These are phyloP conservation scores for Erythrophleum fordii DNA, from an alignment of 306 rosid genomes.

Conservation along the genomic window DNA sequence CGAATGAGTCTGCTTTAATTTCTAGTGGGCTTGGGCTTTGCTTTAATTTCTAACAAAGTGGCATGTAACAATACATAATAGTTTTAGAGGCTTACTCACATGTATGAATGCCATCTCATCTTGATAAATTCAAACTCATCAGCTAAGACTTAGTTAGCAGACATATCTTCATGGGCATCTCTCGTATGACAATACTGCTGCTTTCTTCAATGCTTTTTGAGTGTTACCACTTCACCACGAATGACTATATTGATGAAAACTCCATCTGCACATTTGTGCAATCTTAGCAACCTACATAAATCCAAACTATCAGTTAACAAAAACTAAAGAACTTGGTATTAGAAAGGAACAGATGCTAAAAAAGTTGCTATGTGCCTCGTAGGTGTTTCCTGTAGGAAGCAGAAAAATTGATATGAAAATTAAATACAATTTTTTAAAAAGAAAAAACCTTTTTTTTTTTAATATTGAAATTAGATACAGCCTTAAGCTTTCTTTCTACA, in stretches of 20 bases:
- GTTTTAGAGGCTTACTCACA: background rate
- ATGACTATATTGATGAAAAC: conserved; percentile 90
- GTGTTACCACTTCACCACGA: conserved; percentile 88
- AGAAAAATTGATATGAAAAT: too few relatives aligned
- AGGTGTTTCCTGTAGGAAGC: conserved; percentile 72
- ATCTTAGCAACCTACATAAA: conserved; percentile 37
- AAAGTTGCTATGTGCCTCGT: conserved; percentile 77
- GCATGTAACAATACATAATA: too few relatives aligned
- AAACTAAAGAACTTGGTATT: conserved; percentile 25
- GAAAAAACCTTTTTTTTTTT: too few relatives aligned
- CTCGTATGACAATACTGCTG: conserved; percentile 74
- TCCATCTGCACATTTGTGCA: conserved; percentile 71
- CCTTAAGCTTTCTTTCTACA: too few relatives aligned
- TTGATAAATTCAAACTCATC: background rate
- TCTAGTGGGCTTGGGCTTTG: too few relatives aligned
- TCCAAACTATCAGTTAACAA: conserved; percentile 36
- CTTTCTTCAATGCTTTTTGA: conserved; percentile 83
- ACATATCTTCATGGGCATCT: conserved; percentile 94
- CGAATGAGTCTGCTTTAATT: too few relatives aligned
- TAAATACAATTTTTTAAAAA: too few relatives aligned
- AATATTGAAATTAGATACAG: too few relatives aligned
- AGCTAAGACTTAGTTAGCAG: conserved; percentile 15
- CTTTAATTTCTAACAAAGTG: too few relatives aligned
- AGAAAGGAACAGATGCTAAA: conserved; percentile 79
- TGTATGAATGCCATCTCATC: conserved; percentile 12